Evolutionary conservation across 208 protist genomes (phyloP).

Genomic region (Phytomonas francai): DNA sequence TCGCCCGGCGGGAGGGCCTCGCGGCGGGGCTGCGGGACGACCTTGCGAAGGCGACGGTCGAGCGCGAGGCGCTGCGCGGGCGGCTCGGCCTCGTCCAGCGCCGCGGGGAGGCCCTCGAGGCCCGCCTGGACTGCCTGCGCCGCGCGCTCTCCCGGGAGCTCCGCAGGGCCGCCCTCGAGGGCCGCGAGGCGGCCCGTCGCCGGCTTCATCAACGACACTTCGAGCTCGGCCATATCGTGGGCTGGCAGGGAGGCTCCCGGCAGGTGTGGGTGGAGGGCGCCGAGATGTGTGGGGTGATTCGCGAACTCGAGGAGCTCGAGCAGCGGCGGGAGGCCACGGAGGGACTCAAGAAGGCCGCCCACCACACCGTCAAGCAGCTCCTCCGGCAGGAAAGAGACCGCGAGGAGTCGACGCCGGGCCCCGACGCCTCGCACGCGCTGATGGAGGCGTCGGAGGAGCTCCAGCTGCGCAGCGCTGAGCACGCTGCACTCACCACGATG

Average conservation of each 20-base stretch:
- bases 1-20: constrained; percentile 35
- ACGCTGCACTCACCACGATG: constrained; percentile 31
- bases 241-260: constrained; percentile 34
- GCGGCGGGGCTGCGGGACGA: constrained; percentile 32
- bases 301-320: constrained; percentile 30
- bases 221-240: constrained; percentile 67
- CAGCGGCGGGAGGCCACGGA: constrained; percentile 42
- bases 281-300: constrained; percentile 31
- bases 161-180: constrained; percentile 28
- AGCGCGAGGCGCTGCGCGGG: constrained; percentile 16
- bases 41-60: neutral
- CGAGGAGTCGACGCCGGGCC: constrained; percentile 34
- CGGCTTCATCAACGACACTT: constrained; percentile 61
- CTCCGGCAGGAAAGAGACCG: constrained; percentile 38
- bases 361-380: constrained; percentile 44
- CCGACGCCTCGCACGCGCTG: constrained; percentile 25
- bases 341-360: constrained; percentile 40
- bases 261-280: constrained; percentile 76
- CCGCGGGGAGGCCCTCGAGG: neutral
- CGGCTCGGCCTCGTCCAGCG: neutral
- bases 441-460: constrained; percentile 43
- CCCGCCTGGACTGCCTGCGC: constrained; percentile 31
- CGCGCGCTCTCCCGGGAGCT: constrained; percentile 45
- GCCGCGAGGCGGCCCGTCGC: constrained; percentile 40
- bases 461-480: constrained; percentile 45